phyloP scores from a whole-genome alignment of 2,329 filamentous ascomycete species.

The Aquanectria penicillioides region DNA sequence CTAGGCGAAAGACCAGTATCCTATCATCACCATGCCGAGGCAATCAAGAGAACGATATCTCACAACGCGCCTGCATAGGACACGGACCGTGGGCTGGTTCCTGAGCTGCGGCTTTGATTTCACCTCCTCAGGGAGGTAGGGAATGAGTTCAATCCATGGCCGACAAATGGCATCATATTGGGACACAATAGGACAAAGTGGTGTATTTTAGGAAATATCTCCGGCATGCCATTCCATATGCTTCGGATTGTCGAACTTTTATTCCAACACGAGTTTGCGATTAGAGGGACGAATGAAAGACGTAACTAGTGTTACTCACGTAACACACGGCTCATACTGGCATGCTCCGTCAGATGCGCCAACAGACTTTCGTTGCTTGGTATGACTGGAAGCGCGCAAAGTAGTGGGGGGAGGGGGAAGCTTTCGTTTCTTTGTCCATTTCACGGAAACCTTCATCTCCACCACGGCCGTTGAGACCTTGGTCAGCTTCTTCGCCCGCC shows the following conservation, averaged over 20 bases:
- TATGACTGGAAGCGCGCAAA: too few species aligned
- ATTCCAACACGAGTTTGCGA: constrained; percentile 6
- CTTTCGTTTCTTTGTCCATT: constrained; percentile 9
- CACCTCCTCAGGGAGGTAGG: too few species aligned
- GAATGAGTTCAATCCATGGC: neutral
- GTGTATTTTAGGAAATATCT: constrained; percentile 11
- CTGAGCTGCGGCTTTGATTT: neutral
- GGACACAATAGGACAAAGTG: neutral
- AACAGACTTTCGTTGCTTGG: constrained; percentile 4
- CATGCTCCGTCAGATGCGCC: neutral
- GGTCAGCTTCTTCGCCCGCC: constrained; percentile 26
- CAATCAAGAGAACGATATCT: neutral
- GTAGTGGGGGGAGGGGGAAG: too few species aligned
- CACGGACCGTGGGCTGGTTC: neutral
- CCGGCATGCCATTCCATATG: constrained; percentile 20
- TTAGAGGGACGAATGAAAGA: neutral
- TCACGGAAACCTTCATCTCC: constrained; percentile 12
- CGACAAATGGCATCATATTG: neutral
- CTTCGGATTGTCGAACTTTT: constrained; percentile 8
- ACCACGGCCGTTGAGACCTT: constrained; percentile 26
- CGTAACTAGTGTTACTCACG: too few species aligned
- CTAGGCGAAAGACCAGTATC: constrained; percentile 10
- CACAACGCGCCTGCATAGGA: neutral
- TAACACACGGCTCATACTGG: too few species aligned
- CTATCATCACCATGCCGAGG: neutral